Evolutionary conservation across 305 asterid genomes (phyloP).

Genomic region (Fraxinus platypoda): DNA sequence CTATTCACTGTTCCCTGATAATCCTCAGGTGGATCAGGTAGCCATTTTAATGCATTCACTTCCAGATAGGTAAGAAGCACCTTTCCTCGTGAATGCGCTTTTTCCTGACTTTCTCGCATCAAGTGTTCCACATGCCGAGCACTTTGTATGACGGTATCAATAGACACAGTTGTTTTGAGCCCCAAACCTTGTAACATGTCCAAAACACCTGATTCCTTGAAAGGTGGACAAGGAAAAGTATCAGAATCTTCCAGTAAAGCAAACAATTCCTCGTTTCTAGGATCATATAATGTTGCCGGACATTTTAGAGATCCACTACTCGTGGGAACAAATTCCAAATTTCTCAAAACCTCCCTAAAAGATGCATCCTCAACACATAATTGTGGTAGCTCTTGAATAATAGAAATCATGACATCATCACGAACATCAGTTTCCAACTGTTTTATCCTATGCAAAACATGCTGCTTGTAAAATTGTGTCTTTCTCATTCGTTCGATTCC

Average conservation of each 20-base stretch:
- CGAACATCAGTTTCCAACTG: constrained; percentile 65
- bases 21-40: constrained; percentile 52
- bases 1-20: constrained; percentile 60
- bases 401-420: constrained; percentile 67
- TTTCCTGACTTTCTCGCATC: constrained; percentile 60
- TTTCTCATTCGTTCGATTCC: constrained; percentile 78
- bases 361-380: constrained; percentile 70
- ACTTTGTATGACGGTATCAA: constrained; percentile 77
- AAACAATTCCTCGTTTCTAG: constrained; percentile 85
- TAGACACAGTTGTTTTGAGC: constrained; percentile 76
- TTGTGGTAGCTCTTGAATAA: constrained; percentile 86
- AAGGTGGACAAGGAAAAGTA: constrained; percentile 69
- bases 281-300: constrained; percentile 75
- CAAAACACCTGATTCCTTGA: constrained; percentile 60
- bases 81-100: constrained; percentile 74
- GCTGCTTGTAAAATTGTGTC: constrained; percentile 65
- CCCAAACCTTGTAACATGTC: constrained; percentile 94
- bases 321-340: constrained; percentile 73
- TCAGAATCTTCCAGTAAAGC: constrained; percentile 85
- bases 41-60: constrained; percentile 86
- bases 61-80: constrained; percentile 89
- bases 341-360: constrained; percentile 63
- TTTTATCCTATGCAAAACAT: constrained; percentile 55
- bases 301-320: constrained; percentile 64
- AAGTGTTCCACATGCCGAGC: constrained; percentile 78